Evolutionary conservation across 345 rosid species (phyloP).

Genomic region (Tarenaya hassleriana): DNA sequence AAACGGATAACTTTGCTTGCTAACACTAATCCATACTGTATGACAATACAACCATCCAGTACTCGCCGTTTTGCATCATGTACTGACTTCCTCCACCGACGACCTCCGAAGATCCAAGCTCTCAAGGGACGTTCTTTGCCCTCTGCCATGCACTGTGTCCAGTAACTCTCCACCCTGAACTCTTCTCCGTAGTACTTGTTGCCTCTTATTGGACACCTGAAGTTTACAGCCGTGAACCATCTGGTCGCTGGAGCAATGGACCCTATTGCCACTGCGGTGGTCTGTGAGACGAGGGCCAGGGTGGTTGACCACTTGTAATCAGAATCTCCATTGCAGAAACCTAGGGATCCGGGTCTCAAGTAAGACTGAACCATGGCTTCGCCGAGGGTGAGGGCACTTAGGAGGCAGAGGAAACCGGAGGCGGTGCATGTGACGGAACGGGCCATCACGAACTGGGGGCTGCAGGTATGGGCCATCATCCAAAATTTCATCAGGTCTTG

Average conservation of each 20-base stretch:
- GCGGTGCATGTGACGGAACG: constrained; percentile 79
- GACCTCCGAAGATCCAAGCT: constrained; percentile 28
- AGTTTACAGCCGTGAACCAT: constrained; percentile 74
- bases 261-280: constrained; percentile 55
- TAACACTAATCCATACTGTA: constrained; percentile 57
- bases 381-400: constrained; percentile 48
- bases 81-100: constrained; percentile 41
- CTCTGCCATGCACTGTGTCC: constrained; percentile 58
- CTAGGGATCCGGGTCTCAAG: constrained; percentile 41
- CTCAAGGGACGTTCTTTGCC: constrained; percentile 54
- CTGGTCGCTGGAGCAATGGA: constrained; percentile 61
- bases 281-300: constrained; percentile 50
- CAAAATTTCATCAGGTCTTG: constrained; percentile 57
- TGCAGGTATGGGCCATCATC: constrained; percentile 89
- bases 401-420: constrained; percentile 70
- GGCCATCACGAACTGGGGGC: constrained; percentile 79
- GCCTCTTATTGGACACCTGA: constrained; percentile 49
- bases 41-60: constrained; percentile 41
- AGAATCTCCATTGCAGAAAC: constrained; percentile 62
- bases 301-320: constrained; percentile 76
- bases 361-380: constrained; percentile 59
- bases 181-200: constrained; percentile 22
- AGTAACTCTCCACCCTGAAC: constrained; percentile 56
- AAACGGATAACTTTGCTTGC: constrained; percentile 55
- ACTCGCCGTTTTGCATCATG: constrained; percentile 28